A percentile compares a stretch with the other conserved stretches of the same genome.
Conservation (phyloP, 495 filamentous ascomycete species). For the Thozetella sp. region DNA sequence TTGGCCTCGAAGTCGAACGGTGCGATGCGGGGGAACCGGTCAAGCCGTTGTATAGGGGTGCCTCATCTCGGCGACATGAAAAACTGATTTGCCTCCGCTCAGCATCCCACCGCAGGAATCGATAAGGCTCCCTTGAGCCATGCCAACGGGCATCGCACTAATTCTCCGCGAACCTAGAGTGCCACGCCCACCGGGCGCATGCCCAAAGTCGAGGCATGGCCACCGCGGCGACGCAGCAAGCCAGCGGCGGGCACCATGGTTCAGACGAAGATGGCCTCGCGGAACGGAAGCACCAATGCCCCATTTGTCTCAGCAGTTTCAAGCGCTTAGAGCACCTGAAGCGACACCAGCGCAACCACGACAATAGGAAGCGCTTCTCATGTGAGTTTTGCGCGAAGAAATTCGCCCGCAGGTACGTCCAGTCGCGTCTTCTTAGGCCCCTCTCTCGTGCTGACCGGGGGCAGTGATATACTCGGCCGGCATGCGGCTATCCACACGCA, state of each 20-base stretch:
- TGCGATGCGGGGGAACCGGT: background rate
- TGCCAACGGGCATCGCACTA: too few relatives aligned
- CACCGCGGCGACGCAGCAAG: too few relatives aligned
- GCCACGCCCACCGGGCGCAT: too few relatives aligned
- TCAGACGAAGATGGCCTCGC: too few relatives aligned
- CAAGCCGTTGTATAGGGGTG: background rate
- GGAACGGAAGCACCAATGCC: slow-evolving; percentile 47
- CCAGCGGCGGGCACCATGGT: too few relatives aligned
- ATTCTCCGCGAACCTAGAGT: too few relatives aligned
- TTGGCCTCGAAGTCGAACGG: background rate
- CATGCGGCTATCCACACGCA: background rate
- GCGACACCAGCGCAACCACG: slow-evolving; percentile 71
- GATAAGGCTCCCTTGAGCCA: too few relatives aligned
- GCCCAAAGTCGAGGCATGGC: too few relatives aligned
- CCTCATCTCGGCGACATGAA: too few relatives aligned
- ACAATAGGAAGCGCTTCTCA: slow-evolving; percentile 69
- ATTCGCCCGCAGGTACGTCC: slow-evolving; percentile 60
- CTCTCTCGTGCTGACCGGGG: slow-evolving; percentile 23
- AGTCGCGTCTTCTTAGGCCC: slow-evolving; percentile 33
- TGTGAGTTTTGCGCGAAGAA: slow-evolving; percentile 68
- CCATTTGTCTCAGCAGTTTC: slow-evolving; percentile 58
- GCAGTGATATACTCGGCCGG: slow-evolving; percentile 34
- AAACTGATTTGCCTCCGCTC: too few relatives aligned
- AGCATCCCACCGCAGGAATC: too few relatives aligned
- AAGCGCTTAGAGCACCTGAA: slow-evolving; percentile 72